Evolutionary conservation across 768 basidiomycete genomes (phyloP), one percentile per base, ranked within the genome.

Genomic region (Candolleomyces eurysporus): DNA sequence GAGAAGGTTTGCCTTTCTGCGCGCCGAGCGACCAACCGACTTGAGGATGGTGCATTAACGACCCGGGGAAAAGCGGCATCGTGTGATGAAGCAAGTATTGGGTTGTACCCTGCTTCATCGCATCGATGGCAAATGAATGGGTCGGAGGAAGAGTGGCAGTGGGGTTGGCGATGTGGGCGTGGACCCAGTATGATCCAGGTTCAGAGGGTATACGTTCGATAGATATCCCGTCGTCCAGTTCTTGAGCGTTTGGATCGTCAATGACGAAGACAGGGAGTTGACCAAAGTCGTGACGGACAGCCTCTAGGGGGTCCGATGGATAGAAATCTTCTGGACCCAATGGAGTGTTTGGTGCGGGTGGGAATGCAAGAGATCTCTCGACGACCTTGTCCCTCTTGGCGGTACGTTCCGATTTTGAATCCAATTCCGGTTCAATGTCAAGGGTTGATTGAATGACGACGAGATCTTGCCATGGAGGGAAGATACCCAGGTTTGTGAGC

Each of bases 161-260:
- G 0, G 96, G 96, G 71, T 99, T 97, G 10, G 97, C 96, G 59
- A 99, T 82, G 69, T 98, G 97, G 26, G 90, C 80, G 67, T 98
- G 96, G 11, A 96, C 70, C 96, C 97, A 98, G 49, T 75, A 69
- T 19, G 73, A 79, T 16, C 79, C 82, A 2, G 85, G 84, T 52
- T 90, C 85, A 4, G 75, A 74, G 5, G 82, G 78, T 36, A 89
- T 80, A n/a, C 75, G 69, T 64, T 96, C 91, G 32, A 98, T 69
- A 2, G 95, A 96, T 36, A 99, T 67, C 2, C 94, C 97, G 70
- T 99, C 97, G 69, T 99, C 97, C 21, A 98, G 81, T 69, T 99
- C 97, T 67, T 89, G 75, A 0, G 97, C 95, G 7, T 67, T 70
- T 0, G 78, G 64, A 62, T 93, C 91, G 68, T 99, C 97, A 58